Evolutionary conservation across 202 grass and related monocot genomes (phyloP), one percentile per base, ranked within the genome.

Genomic region (Thinopyrum obtusiflorum): DNA sequence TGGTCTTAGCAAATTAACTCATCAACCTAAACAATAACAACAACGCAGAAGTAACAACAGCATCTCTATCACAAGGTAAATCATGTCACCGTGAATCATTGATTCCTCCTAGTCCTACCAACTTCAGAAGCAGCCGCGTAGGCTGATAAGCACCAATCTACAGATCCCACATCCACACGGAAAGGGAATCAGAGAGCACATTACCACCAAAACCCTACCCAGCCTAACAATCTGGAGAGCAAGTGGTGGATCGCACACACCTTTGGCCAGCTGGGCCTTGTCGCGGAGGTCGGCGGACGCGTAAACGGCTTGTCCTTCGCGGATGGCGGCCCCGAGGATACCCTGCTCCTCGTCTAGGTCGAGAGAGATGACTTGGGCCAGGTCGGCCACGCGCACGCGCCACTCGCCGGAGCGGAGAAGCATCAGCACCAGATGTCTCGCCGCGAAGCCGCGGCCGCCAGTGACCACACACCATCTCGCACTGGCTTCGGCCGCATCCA

Each of bases 381-480:
- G 93, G 86, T 98, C 93, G 49, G 93, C 86, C 72, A 98, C 94
- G 61, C 93, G 93, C 33, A 98, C 93, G 17, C 77, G 89, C 93
- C 93, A 96, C 57, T 83, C 79, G 37, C 88, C 88, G 73, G 93
- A 94, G 64, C 90, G 88, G 57, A 98, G 82, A 40, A 95, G 87
- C 90, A 95, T 91, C 77, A 87, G 68, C 59, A 98, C 91, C 76
- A 92, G 77, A 47, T 92, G 93, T 73, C 91, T 89, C 70, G 96
- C 96, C 37, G 93, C 91, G 74, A 98, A 98, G 44, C 93, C 96
- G 62, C 96, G 86, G 46, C 93, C 96, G 21, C 96, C 90, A 1
- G 96, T 98, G 23, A 98, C 96, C 67, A 91, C 93, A 73, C 96
- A 96, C 91, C 89, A 95, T 65, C 88, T 84, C 55, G 80, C 82